A percentile compares a stretch with the other conserved stretches of the same genome.
Evolutionary conservation across 2,329 filamentous ascomycete genomes (phyloP).

Genomic region (Verticillium nonalfalfae): DNA sequence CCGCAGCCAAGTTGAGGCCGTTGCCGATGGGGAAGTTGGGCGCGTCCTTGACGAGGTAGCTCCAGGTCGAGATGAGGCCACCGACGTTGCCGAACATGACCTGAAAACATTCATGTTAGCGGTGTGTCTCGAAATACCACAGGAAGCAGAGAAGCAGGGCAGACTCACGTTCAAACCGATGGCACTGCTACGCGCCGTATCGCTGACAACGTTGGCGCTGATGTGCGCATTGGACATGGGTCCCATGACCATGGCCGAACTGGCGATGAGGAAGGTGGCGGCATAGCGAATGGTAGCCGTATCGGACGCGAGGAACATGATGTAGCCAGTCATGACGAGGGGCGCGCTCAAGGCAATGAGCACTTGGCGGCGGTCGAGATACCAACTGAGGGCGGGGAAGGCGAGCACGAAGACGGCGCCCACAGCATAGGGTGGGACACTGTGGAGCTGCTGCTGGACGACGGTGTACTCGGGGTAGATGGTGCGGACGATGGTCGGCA

Average conservation of each 20-base stretch:
- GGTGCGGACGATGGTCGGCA: slow-evolving; percentile 60
- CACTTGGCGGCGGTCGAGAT: slow-evolving; percentile 50
- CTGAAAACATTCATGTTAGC: background rate
- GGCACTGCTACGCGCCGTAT: slow-evolving; percentile 60
- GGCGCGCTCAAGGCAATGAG: slow-evolving; percentile 56
- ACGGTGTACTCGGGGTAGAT: slow-evolving; percentile 56
- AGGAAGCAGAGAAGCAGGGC: background rate
- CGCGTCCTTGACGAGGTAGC: slow-evolving; percentile 54
- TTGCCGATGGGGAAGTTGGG: slow-evolving; percentile 67
- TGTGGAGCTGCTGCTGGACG: slow-evolving; percentile 61
- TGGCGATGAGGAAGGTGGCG: slow-evolving; percentile 63
- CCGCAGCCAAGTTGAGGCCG: slow-evolving; percentile 59
- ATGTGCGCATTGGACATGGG: slow-evolving; percentile 61
- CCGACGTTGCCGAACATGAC: slow-evolving; percentile 71
- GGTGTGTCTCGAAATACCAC: slow-evolving; percentile 21
- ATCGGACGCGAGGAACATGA: slow-evolving; percentile 58
- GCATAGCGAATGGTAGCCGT: slow-evolving; percentile 54
- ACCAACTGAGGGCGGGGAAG: slow-evolving; percentile 56
- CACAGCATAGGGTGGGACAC: slow-evolving; percentile 64
- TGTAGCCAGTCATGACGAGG: slow-evolving; percentile 62
- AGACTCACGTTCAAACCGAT: slow-evolving; percentile 47
- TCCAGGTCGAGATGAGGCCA: slow-evolving; percentile 60
- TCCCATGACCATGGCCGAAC: slow-evolving; percentile 57
- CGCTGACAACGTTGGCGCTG: slow-evolving; percentile 64
- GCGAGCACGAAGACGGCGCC: slow-evolving; percentile 61